These are phyloP conservation scores for Bodo saltans DNA, from an alignment of 78 protist genomes.

Conservation along the genomic window DNA sequence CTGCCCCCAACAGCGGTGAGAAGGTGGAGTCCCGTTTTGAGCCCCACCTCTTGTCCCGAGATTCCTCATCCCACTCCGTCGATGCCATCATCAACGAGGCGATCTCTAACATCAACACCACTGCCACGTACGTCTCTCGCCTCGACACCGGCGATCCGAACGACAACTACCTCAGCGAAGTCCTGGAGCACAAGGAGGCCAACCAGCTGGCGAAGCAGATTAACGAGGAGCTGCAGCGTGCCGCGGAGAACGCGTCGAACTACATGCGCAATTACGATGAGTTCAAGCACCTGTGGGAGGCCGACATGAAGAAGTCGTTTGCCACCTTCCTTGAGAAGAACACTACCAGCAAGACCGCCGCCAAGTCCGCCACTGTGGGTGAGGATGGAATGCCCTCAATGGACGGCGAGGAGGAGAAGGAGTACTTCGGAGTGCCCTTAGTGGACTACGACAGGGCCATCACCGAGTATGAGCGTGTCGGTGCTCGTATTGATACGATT, in stretches of 20 bases:
- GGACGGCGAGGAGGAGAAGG: background rate
- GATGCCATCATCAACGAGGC: conserved; percentile 10
- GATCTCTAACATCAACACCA: conserved; percentile 19
- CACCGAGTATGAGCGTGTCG: conserved; percentile 5
- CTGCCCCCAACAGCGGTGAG: background rate
- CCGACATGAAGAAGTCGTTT: conserved; percentile 26
- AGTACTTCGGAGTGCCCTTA: conserved; percentile 20
- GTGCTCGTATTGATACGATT: background rate
- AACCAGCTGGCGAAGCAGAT: background rate
- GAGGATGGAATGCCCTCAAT: background rate
- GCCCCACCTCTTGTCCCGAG: conserved; percentile 3
- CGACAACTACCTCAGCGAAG: conserved; percentile 39
- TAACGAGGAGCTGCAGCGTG: background rate
- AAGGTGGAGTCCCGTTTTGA: background rate
- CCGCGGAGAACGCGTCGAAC: conserved; percentile 10
- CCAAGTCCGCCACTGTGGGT: background rate
- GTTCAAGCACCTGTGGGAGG: conserved; percentile 30
- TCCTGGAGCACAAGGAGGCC: conserved; percentile 12
- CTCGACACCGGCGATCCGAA: conserved; percentile 44
- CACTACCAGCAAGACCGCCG: too few species aligned
- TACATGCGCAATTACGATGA: background rate
- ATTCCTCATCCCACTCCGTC: background rate
- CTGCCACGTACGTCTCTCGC: conserved; percentile 26
- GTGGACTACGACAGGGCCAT: conserved; percentile 43
- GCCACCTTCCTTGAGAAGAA: conserved; percentile 35